Conservation (phyloP, 768 basidiomycete species). For the Russula sp. region DNA sequence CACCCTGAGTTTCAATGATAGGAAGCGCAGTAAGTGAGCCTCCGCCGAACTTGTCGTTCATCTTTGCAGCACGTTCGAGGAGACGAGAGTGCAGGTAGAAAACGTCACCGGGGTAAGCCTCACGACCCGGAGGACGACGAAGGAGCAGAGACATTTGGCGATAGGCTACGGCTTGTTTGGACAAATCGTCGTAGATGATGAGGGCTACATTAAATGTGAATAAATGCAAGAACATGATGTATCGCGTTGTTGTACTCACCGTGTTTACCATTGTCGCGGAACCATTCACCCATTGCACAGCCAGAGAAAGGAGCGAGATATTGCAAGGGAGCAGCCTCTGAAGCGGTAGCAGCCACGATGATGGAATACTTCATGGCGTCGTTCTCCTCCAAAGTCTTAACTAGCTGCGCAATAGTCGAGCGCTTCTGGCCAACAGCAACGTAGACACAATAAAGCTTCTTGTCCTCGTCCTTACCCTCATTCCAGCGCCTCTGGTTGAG, state of each 20-base stretch:
- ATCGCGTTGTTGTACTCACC: slow-evolving; percentile 43
- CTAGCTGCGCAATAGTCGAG: slow-evolving; percentile 98
- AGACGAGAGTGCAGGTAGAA: slow-evolving; percentile 99
- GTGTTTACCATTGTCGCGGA: slow-evolving; percentile 99
- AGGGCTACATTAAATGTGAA: slow-evolving; percentile 47
- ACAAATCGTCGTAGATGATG: slow-evolving; percentile 99
- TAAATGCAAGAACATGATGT: neutral
- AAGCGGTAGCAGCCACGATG: slow-evolving; percentile 98
- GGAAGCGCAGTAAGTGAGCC: slow-evolving; percentile 98
- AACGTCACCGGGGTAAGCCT: slow-evolving; percentile 99
- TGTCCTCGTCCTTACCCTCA: slow-evolving; percentile 90
- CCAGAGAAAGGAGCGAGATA: slow-evolving; percentile 99
- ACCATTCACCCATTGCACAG: slow-evolving; percentile 99
- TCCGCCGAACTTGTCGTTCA: slow-evolving; percentile 98
- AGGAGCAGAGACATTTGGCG: slow-evolving; percentile 99
- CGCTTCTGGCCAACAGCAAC: slow-evolving; percentile 99
- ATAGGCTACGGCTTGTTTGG: slow-evolving; percentile 99
- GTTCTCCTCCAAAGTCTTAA: slow-evolving; percentile 99
- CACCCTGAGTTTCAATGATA: slow-evolving; percentile 99
- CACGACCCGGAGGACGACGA: slow-evolving; percentile 99
- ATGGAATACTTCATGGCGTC: slow-evolving; percentile 99
- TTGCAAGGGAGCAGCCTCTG: slow-evolving; percentile 97
- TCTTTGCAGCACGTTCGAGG: slow-evolving; percentile 99
- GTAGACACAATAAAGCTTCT: slow-evolving; percentile 99
- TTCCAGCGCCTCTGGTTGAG: slow-evolving; percentile 99